phyloP scores from a whole-genome alignment of 139 green algal genomes.

The Chlorella sp. region DNA sequence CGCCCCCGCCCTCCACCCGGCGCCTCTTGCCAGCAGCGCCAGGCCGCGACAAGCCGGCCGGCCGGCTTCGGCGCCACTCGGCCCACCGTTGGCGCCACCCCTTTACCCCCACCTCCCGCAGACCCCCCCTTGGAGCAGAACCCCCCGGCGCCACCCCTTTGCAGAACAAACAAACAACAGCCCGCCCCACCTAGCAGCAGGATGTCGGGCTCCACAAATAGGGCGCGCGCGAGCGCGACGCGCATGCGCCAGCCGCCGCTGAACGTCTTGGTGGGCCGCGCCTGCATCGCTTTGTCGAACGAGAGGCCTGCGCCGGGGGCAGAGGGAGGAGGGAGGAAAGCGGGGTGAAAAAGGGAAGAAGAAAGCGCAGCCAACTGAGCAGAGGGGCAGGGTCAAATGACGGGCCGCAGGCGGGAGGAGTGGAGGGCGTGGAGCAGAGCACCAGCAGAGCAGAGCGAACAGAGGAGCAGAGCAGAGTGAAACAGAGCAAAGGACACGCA shows the following conservation, averaged over 20 bases:
- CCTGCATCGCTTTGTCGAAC: too few species aligned
- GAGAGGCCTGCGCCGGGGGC: not conserved
- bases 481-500: too few species aligned
- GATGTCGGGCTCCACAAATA: slow-evolving; percentile 85
- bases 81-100: not conserved
- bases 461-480: too few species aligned
- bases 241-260: slow-evolving; percentile 83
- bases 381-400: not conserved
- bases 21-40: too few species aligned
- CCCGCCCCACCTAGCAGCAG: too few species aligned
- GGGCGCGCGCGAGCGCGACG: slow-evolving; percentile 79
- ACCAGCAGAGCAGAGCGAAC: too few species aligned
- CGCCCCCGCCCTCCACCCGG: too few species aligned
- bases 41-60: too few species aligned
- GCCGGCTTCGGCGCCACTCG: too few species aligned
- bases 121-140: too few species aligned
- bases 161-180: too few species aligned
- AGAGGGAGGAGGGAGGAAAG: not conserved
- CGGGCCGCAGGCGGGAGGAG: not conserved
- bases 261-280: slow-evolving; percentile 70
- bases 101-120: not conserved
- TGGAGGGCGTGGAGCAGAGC: not conserved
- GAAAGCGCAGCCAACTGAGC: not conserved
- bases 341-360: not conserved
- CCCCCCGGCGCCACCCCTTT: too few species aligned